A percentile compares a stretch with the other conserved stretches of the same genome.
Evolutionary conservation across 2,329 filamentous ascomycete genomes (phyloP).

Genomic region (Diaporthe vexans): DNA sequence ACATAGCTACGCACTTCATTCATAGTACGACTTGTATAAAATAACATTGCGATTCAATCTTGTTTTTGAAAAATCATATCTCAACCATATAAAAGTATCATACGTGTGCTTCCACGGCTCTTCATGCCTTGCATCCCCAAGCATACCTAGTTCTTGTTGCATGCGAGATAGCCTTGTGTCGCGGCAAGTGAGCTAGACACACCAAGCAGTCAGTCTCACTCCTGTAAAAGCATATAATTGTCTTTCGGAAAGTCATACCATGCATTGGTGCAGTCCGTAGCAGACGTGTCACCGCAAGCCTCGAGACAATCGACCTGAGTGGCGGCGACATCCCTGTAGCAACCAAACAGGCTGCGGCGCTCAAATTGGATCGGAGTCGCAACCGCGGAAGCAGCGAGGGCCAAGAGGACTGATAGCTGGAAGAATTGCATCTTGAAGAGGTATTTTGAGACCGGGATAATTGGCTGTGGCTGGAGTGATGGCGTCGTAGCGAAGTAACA

Average conservation of each 20-base stretch:
- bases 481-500: not conserved
- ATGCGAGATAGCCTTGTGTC: slow-evolving; percentile 11
- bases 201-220: not conserved
- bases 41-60: too few relatives aligned
- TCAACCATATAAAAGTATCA: too few relatives aligned
- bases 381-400: not conserved
- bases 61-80: too few relatives aligned
- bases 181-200: not conserved
- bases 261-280: slow-evolving; percentile 21
- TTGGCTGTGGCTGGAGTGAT: not conserved
- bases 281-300: slow-evolving; percentile 9
- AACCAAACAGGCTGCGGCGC: not conserved
- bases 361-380: not conserved
- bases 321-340: slow-evolving; percentile 17
- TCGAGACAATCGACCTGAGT: not conserved
- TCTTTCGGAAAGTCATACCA: not conserved
- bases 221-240: rapidly evolving
- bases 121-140: too few relatives aligned
- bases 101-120: too few relatives aligned
- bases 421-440: not conserved
- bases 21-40: too few relatives aligned
- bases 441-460: too few relatives aligned
- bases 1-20: too few relatives aligned
- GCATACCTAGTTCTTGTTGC: not conserved
- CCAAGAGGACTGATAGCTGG: not conserved